These are phyloP conservation scores for Pythium grandisporangium DNA, from an alignment of 352 stramenopile genomes.

Conservation along the genomic window DNA sequence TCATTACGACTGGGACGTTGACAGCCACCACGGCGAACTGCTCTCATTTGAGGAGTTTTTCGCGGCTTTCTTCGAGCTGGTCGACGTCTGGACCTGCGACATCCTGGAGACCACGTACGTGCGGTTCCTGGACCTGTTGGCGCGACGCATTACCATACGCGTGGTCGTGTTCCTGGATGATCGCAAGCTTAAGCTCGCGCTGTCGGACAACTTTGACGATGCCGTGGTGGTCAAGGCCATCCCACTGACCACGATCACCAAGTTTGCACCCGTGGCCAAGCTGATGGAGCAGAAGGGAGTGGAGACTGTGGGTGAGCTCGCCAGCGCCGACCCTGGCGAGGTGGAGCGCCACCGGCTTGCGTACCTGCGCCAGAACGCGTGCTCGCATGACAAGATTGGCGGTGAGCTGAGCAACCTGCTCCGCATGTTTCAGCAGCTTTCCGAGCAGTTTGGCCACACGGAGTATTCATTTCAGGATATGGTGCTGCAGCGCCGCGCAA, in stretches of 20 bases:
- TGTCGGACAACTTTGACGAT: constrained; percentile 70
- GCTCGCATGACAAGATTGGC: constrained; percentile 42
- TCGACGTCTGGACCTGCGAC: constrained; percentile 79
- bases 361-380: constrained; percentile 40
- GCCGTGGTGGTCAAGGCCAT: constrained; percentile 70
- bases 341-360: constrained; percentile 40
- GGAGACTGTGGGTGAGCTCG: constrained; percentile 55
- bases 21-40: constrained; percentile 46
- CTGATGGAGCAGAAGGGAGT: constrained; percentile 41
- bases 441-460: constrained; percentile 35
- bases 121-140: constrained; percentile 57
- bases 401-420: constrained; percentile 48
- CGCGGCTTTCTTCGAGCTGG: constrained; percentile 60
- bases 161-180: constrained; percentile 67
- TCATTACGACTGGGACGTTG: constrained; percentile 69
- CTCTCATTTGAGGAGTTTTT: constrained; percentile 63
- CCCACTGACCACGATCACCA: constrained; percentile 53
- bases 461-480: constrained; percentile 30
- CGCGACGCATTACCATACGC: constrained; percentile 50
- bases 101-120: constrained; percentile 56
- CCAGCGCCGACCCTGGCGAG: constrained; percentile 31
- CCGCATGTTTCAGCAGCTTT: constrained; percentile 46
- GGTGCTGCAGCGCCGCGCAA: constrained; percentile 8
- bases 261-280: constrained; percentile 47
- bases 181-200: constrained; percentile 49